Evolutionary conservation across 148 eudicot genomes (phyloP), one percentile per base, ranked within the genome.

Genomic region (Silene uniflora): DNA sequence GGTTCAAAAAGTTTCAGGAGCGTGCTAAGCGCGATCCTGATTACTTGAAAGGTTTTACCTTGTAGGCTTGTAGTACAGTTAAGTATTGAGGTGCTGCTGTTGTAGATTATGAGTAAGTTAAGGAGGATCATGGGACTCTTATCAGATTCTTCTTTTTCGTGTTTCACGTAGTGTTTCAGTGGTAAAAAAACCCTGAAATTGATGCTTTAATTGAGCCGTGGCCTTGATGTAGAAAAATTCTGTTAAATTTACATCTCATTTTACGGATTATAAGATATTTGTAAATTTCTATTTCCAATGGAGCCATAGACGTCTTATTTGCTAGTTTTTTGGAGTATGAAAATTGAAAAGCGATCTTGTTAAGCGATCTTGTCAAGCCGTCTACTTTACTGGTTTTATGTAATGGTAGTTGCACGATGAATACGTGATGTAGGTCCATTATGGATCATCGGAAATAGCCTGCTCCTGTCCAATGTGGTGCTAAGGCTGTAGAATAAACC

Each of bases 1-100:
- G 98, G 98, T 95, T 95, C 62, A 95, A 90, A 85, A 94, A 95
- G 86, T 95, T 95, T 74, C 97, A 95, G 75, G 97, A 95, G 44
- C 81, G 91, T 68, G 92, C 97, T 11, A 95, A 95, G 88, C 89
- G 93, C 1, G 97, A 95, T 74, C 98, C 98, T 3, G 96, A 89
- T 29, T 95, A 91, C 77, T 81, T 95, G 78, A 95, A 95, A 73
- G 91, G 98, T 18, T 95, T 95, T 67, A 87, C 90, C 70, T 80
- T 93, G 82, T 93, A 88, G 90, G 42, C 70, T 80, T 93, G 82
- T 93, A 88, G 91, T 44, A 39, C 5, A 27, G 67, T 24, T 16
- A 44, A 76, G 49, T 35, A 1, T 76, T 16, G 68, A 72, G 77
- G 73, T 54, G 71, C 25, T 75, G 49, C 59, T 68, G 75, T 80